Conservation (phyloP, 1,139 yeast species). For the Magnusiomyces fungicola region DNA sequence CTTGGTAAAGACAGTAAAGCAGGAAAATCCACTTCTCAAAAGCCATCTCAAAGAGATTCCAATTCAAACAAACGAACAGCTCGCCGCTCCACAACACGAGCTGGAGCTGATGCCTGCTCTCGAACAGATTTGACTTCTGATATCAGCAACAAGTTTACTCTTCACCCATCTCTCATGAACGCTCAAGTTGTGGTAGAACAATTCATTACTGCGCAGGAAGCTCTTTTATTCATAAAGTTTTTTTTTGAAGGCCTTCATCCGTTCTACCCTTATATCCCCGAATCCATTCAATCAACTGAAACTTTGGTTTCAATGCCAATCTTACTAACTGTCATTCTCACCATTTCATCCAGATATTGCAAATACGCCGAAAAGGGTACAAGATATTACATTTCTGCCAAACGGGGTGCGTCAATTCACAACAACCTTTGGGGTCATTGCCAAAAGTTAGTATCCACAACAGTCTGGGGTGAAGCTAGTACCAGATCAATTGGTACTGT, state of each 20-base stretch:
- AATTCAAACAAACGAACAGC: constrained; percentile 4
- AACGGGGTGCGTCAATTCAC: constrained; percentile 36
- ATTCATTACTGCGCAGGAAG: constrained; percentile 62
- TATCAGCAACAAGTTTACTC: constrained; percentile 4
- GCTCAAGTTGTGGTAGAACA: constrained; percentile 64
- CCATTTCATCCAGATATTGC: constrained; percentile 66
- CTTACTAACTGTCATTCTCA: constrained; percentile 67
- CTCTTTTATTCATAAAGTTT: constrained; percentile 51
- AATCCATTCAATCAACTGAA: constrained; percentile 58
- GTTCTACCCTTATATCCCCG: constrained; percentile 80
- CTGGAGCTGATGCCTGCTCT: background rate
- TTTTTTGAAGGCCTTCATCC: constrained; percentile 82
- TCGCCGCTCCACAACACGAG: constrained; percentile 3
- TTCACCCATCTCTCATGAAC: constrained; percentile 38
- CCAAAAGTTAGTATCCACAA: constrained; percentile 72
- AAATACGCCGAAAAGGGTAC: constrained; percentile 18
- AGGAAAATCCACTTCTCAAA: background rate
- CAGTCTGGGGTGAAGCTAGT: constrained; percentile 93
- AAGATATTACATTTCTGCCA: constrained; percentile 12
- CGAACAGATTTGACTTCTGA: background rate
- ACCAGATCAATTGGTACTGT: constrained; percentile 83
- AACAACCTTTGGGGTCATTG: constrained; percentile 78
- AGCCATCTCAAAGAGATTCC: background rate
- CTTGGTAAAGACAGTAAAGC: background rate
- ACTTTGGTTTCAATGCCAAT: constrained; percentile 73